These are phyloP conservation scores for Tricholoma flavovirens DNA, from an alignment of 768 basidiomycete species.

Conservation along the genomic window DNA sequence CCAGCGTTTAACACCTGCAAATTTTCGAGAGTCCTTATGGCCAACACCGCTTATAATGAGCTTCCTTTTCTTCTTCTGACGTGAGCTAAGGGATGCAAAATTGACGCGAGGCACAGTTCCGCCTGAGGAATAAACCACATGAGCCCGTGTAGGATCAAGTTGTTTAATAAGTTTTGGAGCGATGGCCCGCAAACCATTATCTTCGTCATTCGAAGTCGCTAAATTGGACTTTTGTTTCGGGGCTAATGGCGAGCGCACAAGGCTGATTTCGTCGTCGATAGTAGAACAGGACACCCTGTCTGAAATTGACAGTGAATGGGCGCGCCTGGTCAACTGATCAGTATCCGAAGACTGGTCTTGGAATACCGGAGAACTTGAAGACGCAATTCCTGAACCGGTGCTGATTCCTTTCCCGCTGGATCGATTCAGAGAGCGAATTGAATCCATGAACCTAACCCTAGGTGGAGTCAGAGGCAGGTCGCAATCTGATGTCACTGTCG, in stretches of 20 bases:
- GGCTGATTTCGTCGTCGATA: slow-evolving; percentile 6
- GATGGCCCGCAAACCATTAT: slow-evolving; percentile 25
- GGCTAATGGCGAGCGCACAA: slow-evolving; percentile 25
- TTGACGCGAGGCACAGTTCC: slow-evolving; percentile 27
- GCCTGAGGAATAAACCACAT: slow-evolving; percentile 32
- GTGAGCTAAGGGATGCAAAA: slow-evolving; percentile 35
- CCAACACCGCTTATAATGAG: slow-evolving; percentile 68
- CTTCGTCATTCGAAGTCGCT: slow-evolving; percentile 14
- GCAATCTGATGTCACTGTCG: slow-evolving; percentile 42
- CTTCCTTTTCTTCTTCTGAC: slow-evolving; percentile 49
- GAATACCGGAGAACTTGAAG: slow-evolving; percentile 27
- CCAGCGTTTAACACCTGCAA: slow-evolving; percentile 68
- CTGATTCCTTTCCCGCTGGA: slow-evolving; percentile 29
- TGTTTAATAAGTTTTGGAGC: slow-evolving; percentile 13
- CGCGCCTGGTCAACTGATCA: slow-evolving; percentile 5
- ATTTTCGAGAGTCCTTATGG: slow-evolving; percentile 51
- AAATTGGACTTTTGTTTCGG: slow-evolving; percentile 23
- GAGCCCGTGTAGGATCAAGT: slow-evolving; percentile 21
- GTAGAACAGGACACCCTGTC: slow-evolving; percentile 6
- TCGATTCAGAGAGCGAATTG: slow-evolving; percentile 31
- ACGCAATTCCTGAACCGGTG: slow-evolving; percentile 19
- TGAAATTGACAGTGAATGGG: slow-evolving; percentile 14
- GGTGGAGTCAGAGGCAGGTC: slow-evolving; percentile 36
- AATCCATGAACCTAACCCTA: slow-evolving; percentile 34
- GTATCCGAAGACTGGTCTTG: slow-evolving; percentile 17